phyloP scores from a whole-genome alignment of 371 early-diverging fungal genomes.

The Chytridium lagenaria region DNA sequence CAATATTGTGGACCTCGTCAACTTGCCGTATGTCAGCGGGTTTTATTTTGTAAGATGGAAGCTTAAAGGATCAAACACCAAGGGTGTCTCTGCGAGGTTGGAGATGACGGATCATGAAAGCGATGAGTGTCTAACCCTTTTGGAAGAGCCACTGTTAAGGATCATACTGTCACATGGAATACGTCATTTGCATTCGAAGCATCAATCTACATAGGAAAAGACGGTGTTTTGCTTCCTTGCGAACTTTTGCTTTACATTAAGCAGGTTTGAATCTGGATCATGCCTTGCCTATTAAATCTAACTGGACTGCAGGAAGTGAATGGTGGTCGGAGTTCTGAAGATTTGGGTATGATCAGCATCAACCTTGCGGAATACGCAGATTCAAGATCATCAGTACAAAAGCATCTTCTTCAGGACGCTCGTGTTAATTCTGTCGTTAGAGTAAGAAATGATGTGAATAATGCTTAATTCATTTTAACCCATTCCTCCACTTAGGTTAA shows the following conservation, averaged over 20 bases:
- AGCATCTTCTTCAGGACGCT: slow-evolving; percentile 63
- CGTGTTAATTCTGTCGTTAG: slow-evolving; percentile 62
- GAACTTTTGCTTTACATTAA: slow-evolving; percentile 62
- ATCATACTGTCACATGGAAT: slow-evolving; percentile 64
- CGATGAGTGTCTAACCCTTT: no score
- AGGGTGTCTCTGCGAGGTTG: slow-evolving; percentile 60
- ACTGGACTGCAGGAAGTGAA: slow-evolving; percentile 52
- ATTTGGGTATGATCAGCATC: slow-evolving; percentile 60
- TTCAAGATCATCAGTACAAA: slow-evolving; percentile 39
- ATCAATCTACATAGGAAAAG: slow-evolving; percentile 60
- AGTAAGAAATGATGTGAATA: slow-evolving; percentile 29
- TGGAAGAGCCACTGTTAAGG: slow-evolving; percentile 63
- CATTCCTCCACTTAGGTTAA: slow-evolving; percentile 27
- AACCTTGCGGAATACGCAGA: slow-evolving; percentile 62
- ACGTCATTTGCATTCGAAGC: slow-evolving; percentile 49
- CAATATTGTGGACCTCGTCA: slow-evolving; percentile 57
- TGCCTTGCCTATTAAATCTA: neutral
- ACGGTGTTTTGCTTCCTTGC: slow-evolving; percentile 62
- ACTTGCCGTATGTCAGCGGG: slow-evolving; percentile 71
- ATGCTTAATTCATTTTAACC: neutral
- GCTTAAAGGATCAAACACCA: slow-evolving; percentile 55
- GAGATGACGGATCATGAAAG: neutral
- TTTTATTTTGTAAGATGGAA: slow-evolving; percentile 71
- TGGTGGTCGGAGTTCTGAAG: slow-evolving; percentile 63
- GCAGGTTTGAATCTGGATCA: slow-evolving; percentile 44